phyloP scores from a whole-genome alignment of 2,329 filamentous ascomycete genomes.

The Cyanodermella asteris region DNA sequence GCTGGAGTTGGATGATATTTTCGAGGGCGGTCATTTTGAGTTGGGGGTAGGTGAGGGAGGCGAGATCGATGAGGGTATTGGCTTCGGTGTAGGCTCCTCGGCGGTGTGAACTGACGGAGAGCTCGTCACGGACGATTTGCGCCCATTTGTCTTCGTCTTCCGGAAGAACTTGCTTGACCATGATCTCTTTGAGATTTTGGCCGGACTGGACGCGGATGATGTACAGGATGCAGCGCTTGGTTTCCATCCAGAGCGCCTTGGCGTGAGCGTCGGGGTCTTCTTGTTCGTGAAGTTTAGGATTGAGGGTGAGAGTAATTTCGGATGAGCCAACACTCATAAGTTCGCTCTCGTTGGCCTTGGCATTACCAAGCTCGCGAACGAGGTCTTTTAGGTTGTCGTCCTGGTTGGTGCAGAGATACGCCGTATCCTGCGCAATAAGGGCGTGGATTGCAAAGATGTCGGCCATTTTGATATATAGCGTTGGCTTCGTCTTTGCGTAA shows the following conservation, averaged over 20 bases:
- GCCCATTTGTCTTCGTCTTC: slow-evolving; percentile 88
- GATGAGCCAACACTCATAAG: slow-evolving; percentile 67
- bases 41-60: slow-evolving; percentile 71
- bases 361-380: slow-evolving; percentile 79
- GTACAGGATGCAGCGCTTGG: slow-evolving; percentile 88
- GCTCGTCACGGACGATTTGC: slow-evolving; percentile 59
- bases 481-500: slow-evolving; percentile 88
- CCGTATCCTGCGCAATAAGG: slow-evolving; percentile 58
- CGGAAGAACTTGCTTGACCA: slow-evolving; percentile 66
- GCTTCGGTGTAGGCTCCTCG: slow-evolving; percentile 76
- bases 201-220: slow-evolving; percentile 94
- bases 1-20: slow-evolving; percentile 78
- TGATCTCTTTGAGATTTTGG: slow-evolving; percentile 77
- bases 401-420: slow-evolving; percentile 51
- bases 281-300: slow-evolving; percentile 69
- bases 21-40: slow-evolving; percentile 84
- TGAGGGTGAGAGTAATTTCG: slow-evolving; percentile 79
- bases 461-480: slow-evolving; percentile 96
- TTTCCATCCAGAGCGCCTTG: slow-evolving; percentile 92
- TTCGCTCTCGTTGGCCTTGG: slow-evolving; percentile 89
- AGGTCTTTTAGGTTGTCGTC: slow-evolving; percentile 84
- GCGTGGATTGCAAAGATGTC: slow-evolving; percentile 95
- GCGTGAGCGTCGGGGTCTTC: slow-evolving; percentile 84
- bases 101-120: slow-evolving; percentile 42
- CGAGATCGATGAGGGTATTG: slow-evolving; percentile 68